These are phyloP conservation scores for Monascus ruber DNA, from an alignment of 2,329 filamentous ascomycete genomes.

Conservation along the genomic window DNA sequence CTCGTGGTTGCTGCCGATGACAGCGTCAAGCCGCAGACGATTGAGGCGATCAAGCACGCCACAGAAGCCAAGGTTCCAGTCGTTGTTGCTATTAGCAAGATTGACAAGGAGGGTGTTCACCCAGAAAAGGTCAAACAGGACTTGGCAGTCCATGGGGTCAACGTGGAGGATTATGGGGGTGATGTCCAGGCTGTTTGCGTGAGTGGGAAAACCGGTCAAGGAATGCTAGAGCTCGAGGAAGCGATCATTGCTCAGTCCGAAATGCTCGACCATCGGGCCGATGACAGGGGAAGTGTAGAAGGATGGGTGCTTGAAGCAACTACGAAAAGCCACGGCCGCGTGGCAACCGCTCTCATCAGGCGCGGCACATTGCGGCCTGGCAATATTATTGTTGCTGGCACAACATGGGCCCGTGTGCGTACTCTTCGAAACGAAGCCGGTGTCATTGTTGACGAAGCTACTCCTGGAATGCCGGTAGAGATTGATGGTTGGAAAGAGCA, in stretches of 20 bases:
- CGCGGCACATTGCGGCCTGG: conserved; percentile 73
- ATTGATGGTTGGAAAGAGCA: conserved; percentile 90
- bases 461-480: conserved; percentile 81
- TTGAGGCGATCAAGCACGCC: conserved; percentile 93
- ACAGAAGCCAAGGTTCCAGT: conserved; percentile 79
- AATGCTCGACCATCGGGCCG: conserved; percentile 79
- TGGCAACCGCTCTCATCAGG: conserved; percentile 79
- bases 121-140: conserved; percentile 80
- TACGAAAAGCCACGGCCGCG: conserved; percentile 71
- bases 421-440: conserved; percentile 78
- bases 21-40: conserved; percentile 91
- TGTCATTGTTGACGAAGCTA: conserved; percentile 56
- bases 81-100: conserved; percentile 95
- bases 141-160: conserved; percentile 68
- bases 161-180: conserved; percentile 89
- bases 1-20: conserved; percentile 94
- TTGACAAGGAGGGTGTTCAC: conserved; percentile 76
- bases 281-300: conserved; percentile 64
- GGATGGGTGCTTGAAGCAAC: conserved; percentile 91
- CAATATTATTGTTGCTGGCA: conserved; percentile 76
- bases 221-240: conserved; percentile 88
- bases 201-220: conserved; percentile 84
- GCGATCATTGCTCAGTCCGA: conserved; percentile 77
- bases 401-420: conserved; percentile 78
- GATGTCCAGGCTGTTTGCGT: conserved; percentile 87